phyloP scores from a whole-genome alignment of 73 alveolate genomes.

The Blepharisma japonicum region DNA sequence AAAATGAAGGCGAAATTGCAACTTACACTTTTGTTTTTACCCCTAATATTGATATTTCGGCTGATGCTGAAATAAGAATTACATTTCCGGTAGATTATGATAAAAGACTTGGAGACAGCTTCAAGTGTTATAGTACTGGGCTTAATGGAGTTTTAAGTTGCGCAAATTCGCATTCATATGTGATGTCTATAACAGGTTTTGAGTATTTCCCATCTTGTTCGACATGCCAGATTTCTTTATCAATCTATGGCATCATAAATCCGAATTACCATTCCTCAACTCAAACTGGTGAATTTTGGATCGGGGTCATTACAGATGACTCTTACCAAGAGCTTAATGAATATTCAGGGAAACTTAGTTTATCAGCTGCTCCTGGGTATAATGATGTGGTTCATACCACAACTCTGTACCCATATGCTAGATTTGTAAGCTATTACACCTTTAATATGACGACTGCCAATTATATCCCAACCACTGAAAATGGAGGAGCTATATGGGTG shows the following conservation, averaged over 20 bases:
- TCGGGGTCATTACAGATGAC: background rate
- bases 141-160: slow-evolving; percentile 29
- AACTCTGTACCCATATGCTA: background rate
- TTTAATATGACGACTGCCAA: slow-evolving; percentile 20
- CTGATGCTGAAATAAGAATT: slow-evolving; percentile 29
- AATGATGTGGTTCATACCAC: background rate
- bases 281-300: slow-evolving; percentile 18
- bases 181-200: background rate
- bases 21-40: slow-evolving; percentile 37
- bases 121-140: slow-evolving; percentile 33
- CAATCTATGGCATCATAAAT: slow-evolving; percentile 18
- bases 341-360: slow-evolving; percentile 4
- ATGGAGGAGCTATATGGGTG: slow-evolving; percentile 19
- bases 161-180: background rate
- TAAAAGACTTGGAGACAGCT: slow-evolving; percentile 45
- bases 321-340: background rate
- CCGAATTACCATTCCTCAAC: background rate
- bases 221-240: background rate
- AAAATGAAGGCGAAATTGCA: slow-evolving; percentile 48
- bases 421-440: background rate
- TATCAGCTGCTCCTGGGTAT: slow-evolving; percentile 30
- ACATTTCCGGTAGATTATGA: slow-evolving; percentile 48
- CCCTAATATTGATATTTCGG: slow-evolving; percentile 21
- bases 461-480: slow-evolving; percentile 11
- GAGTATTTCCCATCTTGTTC: background rate